phyloP scores from a whole-genome alignment of 192 early-diverging fungal genomes.

The Chytriomyces confervae region DNA sequence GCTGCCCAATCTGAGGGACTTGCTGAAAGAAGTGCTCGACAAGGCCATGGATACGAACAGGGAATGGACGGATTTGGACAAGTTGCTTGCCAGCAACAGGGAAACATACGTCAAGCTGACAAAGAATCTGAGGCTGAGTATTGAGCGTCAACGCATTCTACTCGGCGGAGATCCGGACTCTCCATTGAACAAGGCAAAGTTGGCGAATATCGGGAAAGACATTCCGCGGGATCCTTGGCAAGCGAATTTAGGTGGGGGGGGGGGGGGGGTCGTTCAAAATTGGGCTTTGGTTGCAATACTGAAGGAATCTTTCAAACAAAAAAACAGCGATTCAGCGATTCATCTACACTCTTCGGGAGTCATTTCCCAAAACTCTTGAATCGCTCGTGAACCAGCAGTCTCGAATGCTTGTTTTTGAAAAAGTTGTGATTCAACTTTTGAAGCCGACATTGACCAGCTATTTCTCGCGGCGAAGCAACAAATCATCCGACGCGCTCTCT shows the following conservation, averaged over 20 bases:
- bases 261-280: neutral
- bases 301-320: neutral
- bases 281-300: neutral
- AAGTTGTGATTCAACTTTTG: conserved; percentile 52
- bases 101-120: conserved; percentile 46
- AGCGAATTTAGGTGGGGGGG: conserved; percentile 44
- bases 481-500: neutral
- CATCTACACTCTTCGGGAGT: conserved; percentile 43
- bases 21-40: conserved; percentile 42
- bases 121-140: conserved; percentile 26
- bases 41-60: conserved; percentile 43
- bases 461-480: conserved; percentile 45
- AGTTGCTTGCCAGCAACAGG: conserved; percentile 41
- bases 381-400: conserved; percentile 47
- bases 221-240: conserved; percentile 53
- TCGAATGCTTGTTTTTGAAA: conserved; percentile 53
- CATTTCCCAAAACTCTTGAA: conserved; percentile 49
- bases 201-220: conserved; percentile 32
- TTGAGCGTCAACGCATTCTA: conserved; percentile 35
- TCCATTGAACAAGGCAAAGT: conserved; percentile 25
- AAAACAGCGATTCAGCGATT: conserved; percentile 47
- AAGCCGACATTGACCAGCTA: conserved; percentile 47
- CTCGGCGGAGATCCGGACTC: conserved; percentile 24
- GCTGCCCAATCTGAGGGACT: conserved; percentile 48
- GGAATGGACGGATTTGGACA: conserved; percentile 54